These are phyloP conservation scores for Extremus antarcticus DNA, from an alignment of 495 filamentous ascomycete genomes.

Conservation along the genomic window DNA sequence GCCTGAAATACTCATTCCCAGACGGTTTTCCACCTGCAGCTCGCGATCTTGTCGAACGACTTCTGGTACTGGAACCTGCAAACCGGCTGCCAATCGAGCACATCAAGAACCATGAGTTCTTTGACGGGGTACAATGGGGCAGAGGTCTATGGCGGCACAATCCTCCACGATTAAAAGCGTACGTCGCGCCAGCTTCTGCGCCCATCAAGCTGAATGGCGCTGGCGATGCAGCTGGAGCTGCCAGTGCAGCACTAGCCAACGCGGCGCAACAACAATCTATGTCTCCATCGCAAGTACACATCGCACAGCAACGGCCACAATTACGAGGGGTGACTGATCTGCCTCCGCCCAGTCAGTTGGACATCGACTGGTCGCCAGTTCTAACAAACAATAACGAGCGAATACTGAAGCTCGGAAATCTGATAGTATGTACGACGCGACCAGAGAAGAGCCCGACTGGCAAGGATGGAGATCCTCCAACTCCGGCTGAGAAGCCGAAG, in stretches of 20 bases:
- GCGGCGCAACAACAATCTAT: background rate
- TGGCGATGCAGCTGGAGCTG: constrained; percentile 15
- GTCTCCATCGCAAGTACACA: constrained; percentile 1
- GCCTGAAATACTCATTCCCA: constrained; percentile 87
- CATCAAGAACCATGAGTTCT: constrained; percentile 95
- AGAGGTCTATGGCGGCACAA: constrained; percentile 80
- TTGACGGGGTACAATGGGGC: constrained; percentile 81
- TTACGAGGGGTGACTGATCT: constrained; percentile 88
- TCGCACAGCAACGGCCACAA: constrained; percentile 38
- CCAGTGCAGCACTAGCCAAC: constrained; percentile 33
- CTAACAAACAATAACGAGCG: constrained; percentile 82
- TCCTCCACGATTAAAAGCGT: constrained; percentile 78
- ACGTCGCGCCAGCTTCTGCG: constrained; percentile 64
- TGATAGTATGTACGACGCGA: constrained; percentile 69
- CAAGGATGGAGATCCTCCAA: constrained; percentile 49
- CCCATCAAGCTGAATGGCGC: constrained; percentile 72
- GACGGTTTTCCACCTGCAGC: constrained; percentile 79
- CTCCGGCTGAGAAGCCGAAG: constrained; percentile 45
- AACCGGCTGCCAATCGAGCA: constrained; percentile 87
- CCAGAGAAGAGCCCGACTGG: constrained; percentile 55
- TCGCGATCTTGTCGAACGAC: constrained; percentile 81
- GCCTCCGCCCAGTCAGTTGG: constrained; percentile 87
- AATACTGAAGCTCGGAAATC: constrained; percentile 86
- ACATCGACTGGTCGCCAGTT: constrained; percentile 98
- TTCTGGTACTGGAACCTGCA: constrained; percentile 81